phyloP scores from a whole-genome alignment of 2,329 filamentous ascomycete species.

The Dothideomycetes sp. region DNA sequence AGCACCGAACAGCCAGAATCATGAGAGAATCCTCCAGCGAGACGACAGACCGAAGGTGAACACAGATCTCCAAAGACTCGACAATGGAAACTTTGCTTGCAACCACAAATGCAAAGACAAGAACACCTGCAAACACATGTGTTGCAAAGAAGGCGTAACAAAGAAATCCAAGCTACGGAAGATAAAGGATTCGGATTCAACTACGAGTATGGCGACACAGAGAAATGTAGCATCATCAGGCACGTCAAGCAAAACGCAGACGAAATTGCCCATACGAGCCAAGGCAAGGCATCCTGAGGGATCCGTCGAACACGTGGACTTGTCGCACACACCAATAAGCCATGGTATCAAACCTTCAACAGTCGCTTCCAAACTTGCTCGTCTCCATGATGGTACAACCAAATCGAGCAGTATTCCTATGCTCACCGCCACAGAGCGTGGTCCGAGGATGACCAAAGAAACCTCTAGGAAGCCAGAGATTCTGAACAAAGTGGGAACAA shows the following conservation, averaged over 20 bases:
- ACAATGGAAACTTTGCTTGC: conserved; percentile 66
- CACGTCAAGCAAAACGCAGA: conserved; percentile 18
- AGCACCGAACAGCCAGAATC: neutral
- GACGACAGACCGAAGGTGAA: conserved; percentile 42
- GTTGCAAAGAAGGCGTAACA: conserved; percentile 62
- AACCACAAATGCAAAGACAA: conserved; percentile 61
- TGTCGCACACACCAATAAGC: neutral
- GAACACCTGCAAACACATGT: conserved; percentile 57
- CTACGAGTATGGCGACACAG: no score
- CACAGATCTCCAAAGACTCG: conserved; percentile 27
- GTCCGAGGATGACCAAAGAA: neutral
- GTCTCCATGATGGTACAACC: conserved; percentile 3
- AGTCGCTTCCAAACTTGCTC: neutral
- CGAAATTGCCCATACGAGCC: conserved; percentile 20
- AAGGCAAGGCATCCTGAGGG: conserved; percentile 15
- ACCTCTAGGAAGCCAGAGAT: neutral
- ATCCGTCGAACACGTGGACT: conserved; percentile 2
- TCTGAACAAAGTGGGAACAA: neutral
- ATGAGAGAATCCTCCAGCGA: neutral
- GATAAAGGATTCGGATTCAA: conserved; percentile 26
- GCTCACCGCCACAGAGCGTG: neutral
- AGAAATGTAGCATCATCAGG: no score
- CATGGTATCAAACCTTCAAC: neutral
- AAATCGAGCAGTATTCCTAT: neutral
- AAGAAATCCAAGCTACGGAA: conserved; percentile 48